Percentiles rank a stretch among this genome's conserved stretches.
Conservation (phyloP, 2,329 filamentous ascomycete genomes). For the Microthyrium microscopicum region DNA sequence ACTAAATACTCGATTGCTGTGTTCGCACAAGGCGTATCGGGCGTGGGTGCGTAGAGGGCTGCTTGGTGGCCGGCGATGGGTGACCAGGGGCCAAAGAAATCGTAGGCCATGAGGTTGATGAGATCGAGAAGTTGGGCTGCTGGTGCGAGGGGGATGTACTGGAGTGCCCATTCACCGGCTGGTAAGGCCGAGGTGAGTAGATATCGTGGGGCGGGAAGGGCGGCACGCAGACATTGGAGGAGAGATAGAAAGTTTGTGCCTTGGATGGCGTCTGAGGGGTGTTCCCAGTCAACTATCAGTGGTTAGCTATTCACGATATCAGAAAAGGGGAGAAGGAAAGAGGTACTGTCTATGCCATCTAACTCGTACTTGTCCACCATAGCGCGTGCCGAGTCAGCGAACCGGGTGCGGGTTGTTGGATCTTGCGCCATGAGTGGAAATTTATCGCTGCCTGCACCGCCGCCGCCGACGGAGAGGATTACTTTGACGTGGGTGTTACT, state of each 20-base stretch:
- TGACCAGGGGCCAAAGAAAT: constrained; percentile 56
- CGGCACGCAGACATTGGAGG: constrained; percentile 46
- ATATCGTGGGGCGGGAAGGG: constrained; percentile 52
- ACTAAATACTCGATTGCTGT: constrained; percentile 50
- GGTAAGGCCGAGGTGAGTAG: constrained; percentile 58
- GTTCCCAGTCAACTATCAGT: constrained; percentile 59
- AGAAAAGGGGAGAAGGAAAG: background rate
- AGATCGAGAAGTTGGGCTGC: constrained; percentile 53
- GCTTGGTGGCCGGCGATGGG: constrained; percentile 47
- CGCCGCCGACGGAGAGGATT: constrained; percentile 63
- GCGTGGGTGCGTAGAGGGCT: constrained; percentile 47
- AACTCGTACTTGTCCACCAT: constrained; percentile 56
- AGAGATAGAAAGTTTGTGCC: constrained; percentile 55
- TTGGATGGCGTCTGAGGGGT: constrained; percentile 48
- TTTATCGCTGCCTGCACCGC: constrained; percentile 42
- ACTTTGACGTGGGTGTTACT: constrained; percentile 57
- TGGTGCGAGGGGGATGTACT: constrained; percentile 48
- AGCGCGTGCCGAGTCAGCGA: constrained; percentile 48
- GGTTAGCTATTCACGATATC: background rate
- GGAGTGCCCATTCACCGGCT: constrained; percentile 46
- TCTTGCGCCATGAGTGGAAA: constrained; percentile 52
- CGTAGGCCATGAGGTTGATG: constrained; percentile 67
- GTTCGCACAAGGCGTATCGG: constrained; percentile 36
- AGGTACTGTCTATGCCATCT: constrained; percentile 60
- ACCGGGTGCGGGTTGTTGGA: constrained; percentile 45